A percentile compares a stretch with the other conserved stretches of the same genome.
Conservation (phyloP, 2,329 filamentous ascomycete genomes). For the Aspergillus latus region DNA sequence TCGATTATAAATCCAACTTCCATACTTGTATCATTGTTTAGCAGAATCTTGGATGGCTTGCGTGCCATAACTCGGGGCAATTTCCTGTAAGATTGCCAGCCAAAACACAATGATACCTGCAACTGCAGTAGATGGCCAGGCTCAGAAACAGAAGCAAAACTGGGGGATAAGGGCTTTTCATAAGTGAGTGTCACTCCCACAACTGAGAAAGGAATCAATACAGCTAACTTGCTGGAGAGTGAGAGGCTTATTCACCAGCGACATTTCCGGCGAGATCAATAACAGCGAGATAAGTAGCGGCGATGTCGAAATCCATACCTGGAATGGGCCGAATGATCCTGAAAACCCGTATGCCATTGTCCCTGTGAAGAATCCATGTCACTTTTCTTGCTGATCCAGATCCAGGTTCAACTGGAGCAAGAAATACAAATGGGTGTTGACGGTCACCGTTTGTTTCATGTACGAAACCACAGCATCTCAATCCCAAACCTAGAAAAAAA, state of each 20-base stretch:
- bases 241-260: background rate
- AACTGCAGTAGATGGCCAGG: too few species aligned
- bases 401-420: conserved; percentile 44
- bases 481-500: too few species aligned
- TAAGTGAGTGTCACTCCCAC: background rate
- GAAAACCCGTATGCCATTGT: conserved; percentile 29
- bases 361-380: background rate
- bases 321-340: conserved; percentile 30
- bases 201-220: too few species aligned
- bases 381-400: background rate
- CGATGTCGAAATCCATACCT: conserved; percentile 32
- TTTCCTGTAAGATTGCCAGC: too few species aligned
- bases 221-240: background rate
- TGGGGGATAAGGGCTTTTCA: background rate
- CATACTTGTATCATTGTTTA: too few species aligned
- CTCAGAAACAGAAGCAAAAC: background rate
- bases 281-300: conserved; percentile 1
- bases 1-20: too few species aligned
- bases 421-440: conserved; percentile 44
- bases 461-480: conserved; percentile 10
- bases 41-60: too few species aligned
- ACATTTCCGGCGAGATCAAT: conserved; percentile 8
- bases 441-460: conserved; percentile 46
- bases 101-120: too few species aligned
- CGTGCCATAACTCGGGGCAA: too few species aligned